Conservation (phyloP, 2,329 filamentous ascomycete genomes). For the Cladosporium austrohemisphaericum region DNA sequence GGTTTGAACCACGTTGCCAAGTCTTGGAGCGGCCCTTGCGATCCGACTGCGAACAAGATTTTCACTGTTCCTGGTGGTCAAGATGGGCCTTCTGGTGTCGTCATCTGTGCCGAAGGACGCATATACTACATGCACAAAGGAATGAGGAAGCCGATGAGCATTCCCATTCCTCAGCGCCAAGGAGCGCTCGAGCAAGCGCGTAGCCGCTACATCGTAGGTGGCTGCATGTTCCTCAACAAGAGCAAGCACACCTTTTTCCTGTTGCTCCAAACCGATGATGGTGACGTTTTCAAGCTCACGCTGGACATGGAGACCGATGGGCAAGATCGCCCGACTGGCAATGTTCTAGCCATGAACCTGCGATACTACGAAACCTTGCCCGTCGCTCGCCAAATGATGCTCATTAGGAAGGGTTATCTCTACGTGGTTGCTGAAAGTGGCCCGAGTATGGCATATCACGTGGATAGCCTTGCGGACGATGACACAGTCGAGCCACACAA, state of each 20-base stretch:
- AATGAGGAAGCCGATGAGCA: constrained; percentile 73
- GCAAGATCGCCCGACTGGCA: constrained; percentile 71
- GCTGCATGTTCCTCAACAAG: constrained; percentile 97
- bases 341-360: constrained; percentile 80
- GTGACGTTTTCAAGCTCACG: constrained; percentile 95
- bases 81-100: constrained; percentile 88
- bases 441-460: constrained; percentile 93
- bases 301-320: constrained; percentile 85
- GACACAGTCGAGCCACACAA: constrained; percentile 72
- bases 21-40: constrained; percentile 92
- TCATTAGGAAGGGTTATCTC: constrained; percentile 91
- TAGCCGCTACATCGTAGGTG: constrained; percentile 80
- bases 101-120: constrained; percentile 91
- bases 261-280: constrained; percentile 90
- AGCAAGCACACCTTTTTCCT: constrained; percentile 84
- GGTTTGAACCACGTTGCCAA: constrained; percentile 95
- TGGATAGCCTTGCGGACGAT: constrained; percentile 94
- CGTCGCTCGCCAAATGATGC: constrained; percentile 79
- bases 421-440: constrained; percentile 91
- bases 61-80: constrained; percentile 94
- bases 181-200: constrained; percentile 90
- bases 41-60: constrained; percentile 80
- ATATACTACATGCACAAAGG: constrained; percentile 98
- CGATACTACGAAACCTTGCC: constrained; percentile 98
- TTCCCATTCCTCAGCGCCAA: constrained; percentile 81